A percentile compares a stretch with the other conserved stretches of the same genome.
Conservation (phyloP, 2,329 filamentous ascomycete genomes). For the Monosporascus sp. region DNA sequence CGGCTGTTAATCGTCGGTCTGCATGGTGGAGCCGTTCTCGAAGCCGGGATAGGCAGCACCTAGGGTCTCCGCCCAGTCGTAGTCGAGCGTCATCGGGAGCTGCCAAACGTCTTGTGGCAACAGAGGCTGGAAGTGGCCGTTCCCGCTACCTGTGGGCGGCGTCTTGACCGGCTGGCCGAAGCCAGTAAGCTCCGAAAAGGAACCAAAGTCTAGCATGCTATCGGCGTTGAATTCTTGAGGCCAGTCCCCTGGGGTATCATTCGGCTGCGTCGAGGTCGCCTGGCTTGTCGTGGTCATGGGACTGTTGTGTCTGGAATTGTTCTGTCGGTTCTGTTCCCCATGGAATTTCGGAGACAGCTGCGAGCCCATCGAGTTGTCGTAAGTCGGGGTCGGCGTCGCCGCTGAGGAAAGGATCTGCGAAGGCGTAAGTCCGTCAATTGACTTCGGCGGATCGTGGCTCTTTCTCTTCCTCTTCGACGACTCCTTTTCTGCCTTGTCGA, state of each 20-base stretch:
- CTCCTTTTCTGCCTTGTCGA: slow-evolving; percentile 88
- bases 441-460: slow-evolving; percentile 44
- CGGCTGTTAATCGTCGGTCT: background rate
- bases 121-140: slow-evolving; percentile 66
- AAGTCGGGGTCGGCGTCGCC: slow-evolving; percentile 23
- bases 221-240: slow-evolving; percentile 35
- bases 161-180: slow-evolving; percentile 31
- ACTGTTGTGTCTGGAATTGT: slow-evolving; percentile 28
- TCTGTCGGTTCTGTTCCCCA: slow-evolving; percentile 27
- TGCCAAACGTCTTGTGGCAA: slow-evolving; percentile 92
- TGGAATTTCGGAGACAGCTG: slow-evolving; percentile 27
- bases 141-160: slow-evolving; percentile 14
- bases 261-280: slow-evolving; percentile 39
- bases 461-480: slow-evolving; percentile 80
- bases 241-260: slow-evolving; percentile 37
- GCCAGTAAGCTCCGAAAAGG: slow-evolving; percentile 40
- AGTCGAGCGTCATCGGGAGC: slow-evolving; percentile 93
- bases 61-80: slow-evolving; percentile 70
- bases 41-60: slow-evolving; percentile 59
- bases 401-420: slow-evolving; percentile 16
- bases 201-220: slow-evolving; percentile 35
- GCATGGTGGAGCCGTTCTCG: slow-evolving; percentile 49
- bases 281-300: slow-evolving; percentile 33
- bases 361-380: slow-evolving; percentile 20
- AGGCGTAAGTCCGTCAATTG: slow-evolving; percentile 9